Percentiles rank a stretch among this genome's conserved stretches.
phyloP scores from a whole-genome alignment of 169 alveolate genomes.

The Eimeria necatrix region DNA sequence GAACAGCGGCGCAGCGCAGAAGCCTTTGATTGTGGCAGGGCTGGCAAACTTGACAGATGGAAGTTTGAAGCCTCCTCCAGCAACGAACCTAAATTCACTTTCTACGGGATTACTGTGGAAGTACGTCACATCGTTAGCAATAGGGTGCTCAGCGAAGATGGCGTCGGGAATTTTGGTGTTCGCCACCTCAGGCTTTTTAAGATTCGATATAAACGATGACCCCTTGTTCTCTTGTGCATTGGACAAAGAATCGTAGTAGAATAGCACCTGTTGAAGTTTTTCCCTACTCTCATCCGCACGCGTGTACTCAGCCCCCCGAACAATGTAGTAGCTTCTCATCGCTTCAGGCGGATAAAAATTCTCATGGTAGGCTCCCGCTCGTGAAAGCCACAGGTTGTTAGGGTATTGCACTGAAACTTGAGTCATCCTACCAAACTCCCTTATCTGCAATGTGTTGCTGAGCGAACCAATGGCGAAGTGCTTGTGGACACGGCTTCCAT shows the following conservation, averaged over 20 bases:
- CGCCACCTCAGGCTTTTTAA: constrained; percentile 47
- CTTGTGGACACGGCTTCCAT: constrained; percentile 64
- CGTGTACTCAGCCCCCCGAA: constrained; percentile 73
- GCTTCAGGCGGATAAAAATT: constrained; percentile 66
- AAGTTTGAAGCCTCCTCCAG: constrained; percentile 56
- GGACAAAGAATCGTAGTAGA: constrained; percentile 60
- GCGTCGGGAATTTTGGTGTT: constrained; percentile 65
- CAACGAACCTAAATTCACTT: constrained; percentile 23
- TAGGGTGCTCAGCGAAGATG: constrained; percentile 70
- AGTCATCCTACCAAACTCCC: constrained; percentile 61
- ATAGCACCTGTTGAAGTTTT: constrained; percentile 62
- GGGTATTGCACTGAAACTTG: constrained; percentile 73
- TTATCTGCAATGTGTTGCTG: constrained; percentile 58
- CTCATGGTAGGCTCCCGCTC: constrained; percentile 71
- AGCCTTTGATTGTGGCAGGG: constrained; percentile 49
- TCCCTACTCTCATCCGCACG: constrained; percentile 52
- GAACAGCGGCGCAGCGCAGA: constrained; percentile 70
- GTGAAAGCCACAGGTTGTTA: constrained; percentile 70
- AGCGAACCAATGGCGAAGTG: constrained; percentile 67
- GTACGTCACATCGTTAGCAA: constrained; percentile 66
- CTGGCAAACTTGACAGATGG: constrained; percentile 18
- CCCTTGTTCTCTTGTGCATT: constrained; percentile 69
- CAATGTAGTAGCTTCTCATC: constrained; percentile 57
- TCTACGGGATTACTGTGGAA: constrained; percentile 58
- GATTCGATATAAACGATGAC: constrained; percentile 37